Percentiles rank a stretch among this genome's conserved stretches.
Conservation (phyloP, 257 asterid genomes). For the Plantago ovata region DNA sequence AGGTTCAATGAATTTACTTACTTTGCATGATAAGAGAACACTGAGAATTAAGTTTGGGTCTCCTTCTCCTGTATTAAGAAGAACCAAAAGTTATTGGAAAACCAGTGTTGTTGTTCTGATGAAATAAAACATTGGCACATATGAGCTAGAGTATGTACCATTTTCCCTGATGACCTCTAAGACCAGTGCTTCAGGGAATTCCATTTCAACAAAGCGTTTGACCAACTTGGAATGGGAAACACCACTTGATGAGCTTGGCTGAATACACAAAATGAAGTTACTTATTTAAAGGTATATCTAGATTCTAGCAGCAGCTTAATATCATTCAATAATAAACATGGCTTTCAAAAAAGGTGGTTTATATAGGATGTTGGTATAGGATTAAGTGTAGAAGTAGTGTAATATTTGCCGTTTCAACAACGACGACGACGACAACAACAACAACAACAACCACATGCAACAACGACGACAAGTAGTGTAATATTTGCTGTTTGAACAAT, state of each 20-base stretch:
- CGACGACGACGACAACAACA: too few relatives aligned
- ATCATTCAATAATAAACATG: too few relatives aligned
- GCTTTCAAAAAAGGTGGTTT: too few relatives aligned
- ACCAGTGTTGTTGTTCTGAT: neutral
- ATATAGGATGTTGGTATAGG: too few relatives aligned
- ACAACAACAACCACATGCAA: too few relatives aligned
- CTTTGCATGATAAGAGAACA: slow-evolving; percentile 32
- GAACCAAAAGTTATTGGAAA: neutral
- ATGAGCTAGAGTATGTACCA: slow-evolving; percentile 15
- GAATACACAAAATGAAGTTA: neutral
- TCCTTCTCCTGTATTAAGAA: slow-evolving; percentile 27
- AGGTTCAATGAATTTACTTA: slow-evolving; percentile 8
- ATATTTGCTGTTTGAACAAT: too few relatives aligned
- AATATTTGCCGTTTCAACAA: too few relatives aligned
- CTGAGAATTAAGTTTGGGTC: slow-evolving; percentile 34
- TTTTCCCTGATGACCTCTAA: slow-evolving; percentile 50
- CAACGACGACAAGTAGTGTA: too few relatives aligned
- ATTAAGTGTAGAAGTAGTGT: neutral
- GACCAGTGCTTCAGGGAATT: slow-evolving; percentile 48
- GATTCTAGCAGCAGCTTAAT: too few relatives aligned
- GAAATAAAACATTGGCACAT: neutral
- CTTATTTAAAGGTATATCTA: neutral
- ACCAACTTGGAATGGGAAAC: slow-evolving; percentile 24
- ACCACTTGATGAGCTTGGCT: slow-evolving; percentile 36
- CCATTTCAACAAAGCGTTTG: slow-evolving; percentile 50